These are phyloP conservation scores for Dothideomycetes sp. DNA, from an alignment of 2,329 filamentous ascomycete genomes.

Conservation along the genomic window DNA sequence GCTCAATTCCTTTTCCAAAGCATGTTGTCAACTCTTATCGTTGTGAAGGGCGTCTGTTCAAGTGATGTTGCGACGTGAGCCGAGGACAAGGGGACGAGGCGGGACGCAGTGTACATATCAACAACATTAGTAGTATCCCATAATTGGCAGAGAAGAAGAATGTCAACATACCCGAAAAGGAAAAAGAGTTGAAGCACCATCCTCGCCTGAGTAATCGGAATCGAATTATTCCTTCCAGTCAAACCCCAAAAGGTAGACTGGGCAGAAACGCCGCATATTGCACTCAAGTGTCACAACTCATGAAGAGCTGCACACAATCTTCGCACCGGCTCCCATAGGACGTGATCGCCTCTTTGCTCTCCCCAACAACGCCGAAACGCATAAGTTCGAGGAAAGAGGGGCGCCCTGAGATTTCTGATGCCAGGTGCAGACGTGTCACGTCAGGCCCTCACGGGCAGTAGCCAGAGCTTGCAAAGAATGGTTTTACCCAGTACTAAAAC, in stretches of 20 bases:
- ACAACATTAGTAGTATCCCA: too few species aligned
- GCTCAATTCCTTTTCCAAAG: too few species aligned
- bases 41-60: too few species aligned
- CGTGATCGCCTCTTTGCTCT: neutral
- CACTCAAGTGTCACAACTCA: conserved; percentile 69
- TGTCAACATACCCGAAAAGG: too few species aligned
- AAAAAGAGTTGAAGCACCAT: conserved; percentile 56
- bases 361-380: neutral
- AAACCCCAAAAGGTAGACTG: conserved; percentile 29
- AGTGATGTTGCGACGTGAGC: too few species aligned
- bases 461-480: conserved; percentile 28
- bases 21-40: too few species aligned
- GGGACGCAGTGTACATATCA: too few species aligned
- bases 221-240: conserved; percentile 61
- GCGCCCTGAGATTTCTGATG: conserved; percentile 77
- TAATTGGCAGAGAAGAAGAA: too few species aligned
- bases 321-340: conserved; percentile 85
- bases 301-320: conserved; percentile 63
- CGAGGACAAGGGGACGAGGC: too few species aligned
- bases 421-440: conserved; percentile 77
- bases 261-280: conserved; percentile 77
- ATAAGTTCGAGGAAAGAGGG: conserved; percentile 14
- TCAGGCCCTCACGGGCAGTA: conserved; percentile 78
- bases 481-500: conserved; percentile 21
- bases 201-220: conserved; percentile 87